Conservation (phyloP, 2,329 filamentous ascomycete species). For the Cadophora malorum region DNA sequence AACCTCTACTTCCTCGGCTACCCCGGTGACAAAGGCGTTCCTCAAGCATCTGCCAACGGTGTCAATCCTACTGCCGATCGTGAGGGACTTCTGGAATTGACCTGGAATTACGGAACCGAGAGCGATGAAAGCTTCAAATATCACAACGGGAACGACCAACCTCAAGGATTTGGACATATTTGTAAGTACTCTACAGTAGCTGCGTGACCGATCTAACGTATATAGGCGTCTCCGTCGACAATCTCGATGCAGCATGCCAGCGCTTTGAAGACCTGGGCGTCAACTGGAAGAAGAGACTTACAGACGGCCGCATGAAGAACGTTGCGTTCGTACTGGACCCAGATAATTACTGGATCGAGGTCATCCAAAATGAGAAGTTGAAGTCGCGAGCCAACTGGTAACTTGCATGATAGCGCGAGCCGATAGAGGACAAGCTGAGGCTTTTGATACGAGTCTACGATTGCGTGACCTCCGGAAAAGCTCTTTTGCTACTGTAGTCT, state of each 20-base stretch:
- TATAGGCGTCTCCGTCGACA: constrained; percentile 78
- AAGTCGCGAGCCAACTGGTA: constrained; percentile 47
- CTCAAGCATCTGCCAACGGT: constrained; percentile 59
- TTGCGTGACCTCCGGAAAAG: background rate
- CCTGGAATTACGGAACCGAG: constrained; percentile 85
- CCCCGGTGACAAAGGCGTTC: constrained; percentile 59
- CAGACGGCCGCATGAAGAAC: constrained; percentile 91
- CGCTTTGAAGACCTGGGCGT: constrained; percentile 83
- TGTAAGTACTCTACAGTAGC: constrained; percentile 59
- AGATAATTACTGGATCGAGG: constrained; percentile 81
- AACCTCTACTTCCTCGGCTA: constrained; percentile 95
- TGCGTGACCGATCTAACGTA: constrained; percentile 21
- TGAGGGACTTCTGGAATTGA: constrained; percentile 89
- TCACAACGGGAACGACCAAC: constrained; percentile 89
- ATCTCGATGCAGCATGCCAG: constrained; percentile 85
- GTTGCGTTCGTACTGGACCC: constrained; percentile 91
- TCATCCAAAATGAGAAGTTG: constrained; percentile 79
- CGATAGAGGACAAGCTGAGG: background rate
- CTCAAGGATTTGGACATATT: constrained; percentile 94
- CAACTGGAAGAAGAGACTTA: constrained; percentile 94
- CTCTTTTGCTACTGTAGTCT: background rate
- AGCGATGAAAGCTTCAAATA: constrained; percentile 85
- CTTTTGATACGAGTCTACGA: background rate
- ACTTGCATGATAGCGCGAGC: background rate
- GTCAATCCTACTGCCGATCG: constrained; percentile 67